phyloP scores from a whole-genome alignment of 139 green algal genomes.

The Chlorella sp. region DNA sequence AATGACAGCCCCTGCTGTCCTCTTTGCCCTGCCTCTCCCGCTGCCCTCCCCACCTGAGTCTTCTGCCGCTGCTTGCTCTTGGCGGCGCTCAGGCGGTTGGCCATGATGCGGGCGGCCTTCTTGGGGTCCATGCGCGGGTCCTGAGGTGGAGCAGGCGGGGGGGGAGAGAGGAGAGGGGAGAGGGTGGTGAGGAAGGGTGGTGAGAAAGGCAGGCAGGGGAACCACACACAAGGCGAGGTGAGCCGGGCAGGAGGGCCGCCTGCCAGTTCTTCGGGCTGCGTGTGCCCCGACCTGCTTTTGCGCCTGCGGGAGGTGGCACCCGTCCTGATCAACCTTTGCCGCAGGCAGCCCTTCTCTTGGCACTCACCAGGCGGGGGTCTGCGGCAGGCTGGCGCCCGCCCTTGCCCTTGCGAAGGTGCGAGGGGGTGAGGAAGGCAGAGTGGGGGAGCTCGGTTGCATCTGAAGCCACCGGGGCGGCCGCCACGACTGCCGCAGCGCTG shows the following conservation, averaged over 20 bases:
- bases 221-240: neutral
- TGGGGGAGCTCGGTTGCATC: constrained; percentile 34
- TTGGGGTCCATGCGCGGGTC: constrained; percentile 83
- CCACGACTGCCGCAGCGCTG: neutral
- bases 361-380: constrained; percentile 71
- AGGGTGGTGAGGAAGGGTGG: neutral
- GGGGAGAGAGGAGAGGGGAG: neutral
- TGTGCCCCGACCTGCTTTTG: neutral
- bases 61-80: constrained; percentile 86
- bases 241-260: neutral
- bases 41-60: constrained; percentile 29
- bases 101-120: constrained; percentile 79
- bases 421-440: constrained; percentile 38
- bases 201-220: neutral
- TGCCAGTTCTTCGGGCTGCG: neutral
- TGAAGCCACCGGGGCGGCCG: neutral
- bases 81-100: constrained; percentile 76
- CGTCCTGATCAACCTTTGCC: neutral
- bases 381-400: constrained; percentile 72
- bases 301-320: neutral
- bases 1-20: no score
- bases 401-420: constrained; percentile 68
- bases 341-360: neutral
- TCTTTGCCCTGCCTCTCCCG: neutral
- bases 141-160: neutral